Base-by-base conservation (phyloP, 768 basidiomycete species). In the Amanita muscaria region DNA sequence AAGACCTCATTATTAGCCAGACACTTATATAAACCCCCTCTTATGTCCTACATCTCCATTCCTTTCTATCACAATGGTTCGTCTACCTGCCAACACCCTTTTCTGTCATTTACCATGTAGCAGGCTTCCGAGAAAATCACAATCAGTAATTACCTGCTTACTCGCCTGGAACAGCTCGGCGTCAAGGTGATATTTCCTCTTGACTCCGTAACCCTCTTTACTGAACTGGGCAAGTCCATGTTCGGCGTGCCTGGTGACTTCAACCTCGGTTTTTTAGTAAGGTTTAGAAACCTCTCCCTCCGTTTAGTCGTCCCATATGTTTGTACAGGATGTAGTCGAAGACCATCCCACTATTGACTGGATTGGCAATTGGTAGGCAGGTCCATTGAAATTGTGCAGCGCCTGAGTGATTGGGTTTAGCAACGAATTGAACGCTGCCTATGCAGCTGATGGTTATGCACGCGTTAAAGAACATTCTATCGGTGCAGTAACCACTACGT, bases 381-480 rank as follows among this genome's bases (percentile, higher is more conserved):
- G 19, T 10, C n/a, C 12, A 19, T 8, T 7, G 10, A 3, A 16
- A 5, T 14, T 32, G 7, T 23, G 10, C 32, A 1, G 9, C 5
- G 16, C 4, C n/a, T 38, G 25, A 11, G 2, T 23, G 5, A 12
- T 12, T 6, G 21, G 16, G n/a, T 1, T 12, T 47, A 87, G 86
- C 52, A 88, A 89, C 49, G 85, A 91, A 57, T 69, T 92, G 37
- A 88, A 92, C 51, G 85, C 88, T 0, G 73, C 88, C 0, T 96
- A 96, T 61, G 92, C 92, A 12, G 88, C 88, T 0, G 91, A 93
- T 56, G 92, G 92, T 9, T 94, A 94, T 60, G 88, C 92, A 15
- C 76, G 93, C 46, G 80, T 92, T 42, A 93, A 90, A 52, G 77
- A 81, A 40, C 65, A 70, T 37, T 71, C 76, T 52, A 64, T 89